Base-by-base conservation (phyloP, 345 rosid genomes). In the Nasturtium officinale region DNA sequence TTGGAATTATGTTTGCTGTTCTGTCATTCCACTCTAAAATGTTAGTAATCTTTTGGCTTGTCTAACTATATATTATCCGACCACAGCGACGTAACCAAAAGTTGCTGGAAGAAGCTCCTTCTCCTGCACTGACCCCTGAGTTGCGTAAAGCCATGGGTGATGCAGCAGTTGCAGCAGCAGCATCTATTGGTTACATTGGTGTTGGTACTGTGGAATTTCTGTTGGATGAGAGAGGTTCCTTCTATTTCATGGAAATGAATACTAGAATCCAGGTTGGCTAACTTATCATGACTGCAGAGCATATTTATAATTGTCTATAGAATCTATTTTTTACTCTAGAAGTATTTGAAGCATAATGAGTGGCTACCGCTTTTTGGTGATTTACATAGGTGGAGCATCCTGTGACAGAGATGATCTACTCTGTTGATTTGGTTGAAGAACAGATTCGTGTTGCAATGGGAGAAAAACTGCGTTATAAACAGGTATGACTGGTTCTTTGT, bases 181-280 rank as follows among this genome's bases (percentile, higher is more conserved):
- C 97, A 66, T 95, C 97, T 28, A 95, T 95, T 71, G 97, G 99
- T 9, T 95, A 95, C 72, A 84, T 91, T 66, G 99, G 99, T 70
- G 99, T 95, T 46, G 99, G 99, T 64, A 95, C 97, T 3, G 86
- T 95, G 9, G 99, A 95, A 74, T 95, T 95, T 77, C 99, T 95
- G 80, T 81, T 95, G 86, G 99, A 95, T 74, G 97, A 95, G 77
- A 90, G 99, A 82, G 97, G 99, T 64, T 85, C 88, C 67, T 95
- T 95, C 83, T 95, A 89, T 82, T 95, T 95, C 85, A 95, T 95
- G 99, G 99, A 95, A 88, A 95, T 95, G 99, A 95, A 91, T 79
- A 91, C 99, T 65, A 86, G 99, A 78, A 91, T 95, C 77, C 99
- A 95, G 99, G 99, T 91, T 51, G 20, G 67, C 51, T 21, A 2